Base-by-base conservation (phyloP, 2,329 filamentous ascomycete species). In the Diaporthe citri region DNA sequence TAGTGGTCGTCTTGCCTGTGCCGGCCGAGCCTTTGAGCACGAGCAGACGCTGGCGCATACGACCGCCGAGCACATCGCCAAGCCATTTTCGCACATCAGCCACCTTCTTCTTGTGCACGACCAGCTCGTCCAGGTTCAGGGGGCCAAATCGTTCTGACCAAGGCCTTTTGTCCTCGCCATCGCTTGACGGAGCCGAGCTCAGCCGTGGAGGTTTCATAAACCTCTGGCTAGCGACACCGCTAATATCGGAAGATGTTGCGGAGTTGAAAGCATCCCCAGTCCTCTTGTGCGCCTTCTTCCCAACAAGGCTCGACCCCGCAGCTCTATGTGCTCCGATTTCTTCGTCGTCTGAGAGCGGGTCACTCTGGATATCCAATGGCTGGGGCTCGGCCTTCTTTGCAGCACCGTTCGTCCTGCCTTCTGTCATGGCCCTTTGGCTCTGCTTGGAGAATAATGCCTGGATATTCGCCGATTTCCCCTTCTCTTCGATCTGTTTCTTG, bases 81-180 rank as follows among this genome's bases (percentile, higher is more conserved):
- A 99, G 86, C 96, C 97, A 98, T 75, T 86, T 88, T 75, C 92
- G 90, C 60, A 98, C 96, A 84, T 98, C 96, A 2, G 91, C 85
- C 8, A 98, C 94, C 83, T 99, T 99, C 79, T 91, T 97, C 86
- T 97, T 98, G 83, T 99, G 96, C 25, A 99, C 96, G 0, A 94
- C 96, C 60, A 99, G 87, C 84, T 98, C 96, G 22, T 95, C 92
- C 17, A 98, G 83, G 78, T 90, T 93, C 3, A 83, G 80, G 0
- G 96, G 96, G 2, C 90, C 92, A 83, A 95, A 98, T 78, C 92
- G 91, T 79, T 98, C 96, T 22, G 94, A 94, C 96, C 96, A 98
- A 4, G 96, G 95, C 71, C 93, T 90, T 66, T 87, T 84, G 78
- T 95, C 93, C 48, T 90, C 87, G 17, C 41, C 46, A 66, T 87